Evolutionary conservation across 345 rosid species (phyloP), one percentile per base, ranked within the genome.

Genomic region (Aethionema arabicum): DNA sequence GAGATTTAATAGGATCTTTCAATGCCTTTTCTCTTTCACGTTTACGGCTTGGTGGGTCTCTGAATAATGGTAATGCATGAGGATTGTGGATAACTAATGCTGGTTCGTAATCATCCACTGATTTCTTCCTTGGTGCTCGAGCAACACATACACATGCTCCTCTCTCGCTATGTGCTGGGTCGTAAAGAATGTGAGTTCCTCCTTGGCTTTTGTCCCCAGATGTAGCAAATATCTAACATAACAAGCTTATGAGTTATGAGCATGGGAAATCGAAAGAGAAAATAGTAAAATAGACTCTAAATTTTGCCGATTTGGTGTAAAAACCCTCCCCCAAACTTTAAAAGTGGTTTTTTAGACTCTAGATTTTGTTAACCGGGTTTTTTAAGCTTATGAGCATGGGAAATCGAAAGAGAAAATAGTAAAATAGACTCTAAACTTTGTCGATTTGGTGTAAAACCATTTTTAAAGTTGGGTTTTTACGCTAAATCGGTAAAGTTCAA

Each of bases 31-130:
- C 99, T 46, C 95, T 73, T 74, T 93, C 84, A 56, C 99, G 87
- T 79, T 93, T 93, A 50, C 95, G 96, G 76, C 97, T 93, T 69
- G 99, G 97, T 69, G 84, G 83, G 67, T 93, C 99, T 87, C 99
- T 93, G 74, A 90, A 93, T 59, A 93, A 51, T 29, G 99, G 99
- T 40, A 93, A 71, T 9, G 99, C 90, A 67, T 93, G 99, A 52
- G 99, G 99, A 53, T 93, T 93, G 78, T 93, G 99, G 60, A 93
- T 87, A 47, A 87, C 90, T 67, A 79, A 97, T 56, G 83, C 83
- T 29, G 78, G 80, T 85, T 75, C 90, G 76, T 90, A 87, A 77
- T 90, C 99, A 56, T 93, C 97, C 44, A 93, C 72, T 48, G 99
- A 93, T 73, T 90, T 84, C 75, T 84, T 85, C 83, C 99, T 81